Percentiles rank a stretch among this genome's conserved stretches.
These are phyloP conservation scores for Lycium ferocissimum DNA, from an alignment of 257 asterid species.

Conservation along the genomic window DNA sequence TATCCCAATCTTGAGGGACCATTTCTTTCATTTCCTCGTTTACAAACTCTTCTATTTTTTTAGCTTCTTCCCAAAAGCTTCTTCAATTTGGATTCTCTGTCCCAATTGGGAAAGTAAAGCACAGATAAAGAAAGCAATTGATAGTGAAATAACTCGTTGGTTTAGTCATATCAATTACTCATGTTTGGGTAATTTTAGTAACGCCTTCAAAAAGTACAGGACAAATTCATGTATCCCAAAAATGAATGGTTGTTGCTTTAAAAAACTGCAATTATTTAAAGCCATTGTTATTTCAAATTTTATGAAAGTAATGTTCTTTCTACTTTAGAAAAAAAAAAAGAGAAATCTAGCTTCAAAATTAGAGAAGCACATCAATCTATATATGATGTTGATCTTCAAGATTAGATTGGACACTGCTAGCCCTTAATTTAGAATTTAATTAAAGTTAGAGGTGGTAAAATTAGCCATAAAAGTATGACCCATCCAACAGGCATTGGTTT, in stretches of 20 bases:
- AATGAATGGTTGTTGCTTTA: not conserved
- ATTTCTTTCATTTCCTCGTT: too few relatives aligned
- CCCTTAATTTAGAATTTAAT: too few relatives aligned
- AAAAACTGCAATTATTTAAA: not conserved
- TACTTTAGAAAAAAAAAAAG: too few relatives aligned
- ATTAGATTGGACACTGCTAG: not conserved
- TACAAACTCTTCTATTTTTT: too few relatives aligned
- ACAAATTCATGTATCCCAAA: not conserved
- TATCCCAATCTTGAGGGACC: too few relatives aligned
- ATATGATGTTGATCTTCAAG: too few relatives aligned
- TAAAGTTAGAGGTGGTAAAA: too few relatives aligned
- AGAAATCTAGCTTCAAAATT: too few relatives aligned
- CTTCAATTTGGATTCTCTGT: not conserved
- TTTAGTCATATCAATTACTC: not conserved
- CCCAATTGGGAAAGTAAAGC: not conserved
- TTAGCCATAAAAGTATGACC: too few relatives aligned
- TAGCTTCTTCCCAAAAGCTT: not conserved
- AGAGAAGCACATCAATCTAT: too few relatives aligned
- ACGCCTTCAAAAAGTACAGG: not conserved
- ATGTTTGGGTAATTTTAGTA: not conserved
- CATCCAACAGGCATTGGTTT: too few relatives aligned
- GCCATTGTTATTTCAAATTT: not conserved
- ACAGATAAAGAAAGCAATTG: not conserved
- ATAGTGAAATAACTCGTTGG: not conserved
- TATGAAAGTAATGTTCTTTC: too few relatives aligned